Evolutionary conservation across 129 eudicot species (phyloP).

Genomic region (Escallonia herrerae): DNA sequence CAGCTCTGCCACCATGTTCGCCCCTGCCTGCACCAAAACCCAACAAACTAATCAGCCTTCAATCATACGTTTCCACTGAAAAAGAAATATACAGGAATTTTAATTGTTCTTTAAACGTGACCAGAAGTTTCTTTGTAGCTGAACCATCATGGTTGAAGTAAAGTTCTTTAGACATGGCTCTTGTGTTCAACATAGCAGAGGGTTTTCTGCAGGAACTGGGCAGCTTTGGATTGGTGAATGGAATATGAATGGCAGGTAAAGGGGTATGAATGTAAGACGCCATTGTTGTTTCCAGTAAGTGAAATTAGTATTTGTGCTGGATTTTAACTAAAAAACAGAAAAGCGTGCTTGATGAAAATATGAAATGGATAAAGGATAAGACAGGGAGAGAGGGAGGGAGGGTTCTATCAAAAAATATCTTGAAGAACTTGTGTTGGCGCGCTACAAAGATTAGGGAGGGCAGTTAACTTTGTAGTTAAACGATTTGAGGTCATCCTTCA

Average conservation of each 20-base stretch:
- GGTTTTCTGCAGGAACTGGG: conserved; percentile 13
- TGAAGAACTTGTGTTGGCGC: too few species aligned
- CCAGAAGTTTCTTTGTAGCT: conserved; percentile 69
- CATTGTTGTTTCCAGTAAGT: conserved; percentile 23
- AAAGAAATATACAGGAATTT: too few species aligned
- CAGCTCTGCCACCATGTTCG: conserved; percentile 69
- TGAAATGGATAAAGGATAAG: background rate
- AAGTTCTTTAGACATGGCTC: conserved; percentile 64
- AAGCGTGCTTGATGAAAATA: background rate
- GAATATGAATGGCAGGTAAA: conserved; percentile 26
- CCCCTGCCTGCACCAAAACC: conserved; percentile 64
- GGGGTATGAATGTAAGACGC: conserved; percentile 27
- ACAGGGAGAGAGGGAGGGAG: background rate
- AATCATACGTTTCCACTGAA: too few species aligned
- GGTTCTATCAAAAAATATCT: too few species aligned
- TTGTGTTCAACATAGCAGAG: conserved; percentile 20
- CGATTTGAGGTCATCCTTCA: too few species aligned
- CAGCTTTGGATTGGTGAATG: conserved; percentile 25
- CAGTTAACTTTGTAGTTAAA: too few species aligned
- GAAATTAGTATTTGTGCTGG: background rate
- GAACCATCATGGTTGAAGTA: conserved; percentile 79
- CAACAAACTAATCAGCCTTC: background rate
- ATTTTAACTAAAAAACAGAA: background rate
- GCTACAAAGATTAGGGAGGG: too few species aligned
- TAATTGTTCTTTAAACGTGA: conserved; percentile 7